Conservation (phyloP, 768 basidiomycete genomes). For the Tylopilus subfusipes region DNA sequence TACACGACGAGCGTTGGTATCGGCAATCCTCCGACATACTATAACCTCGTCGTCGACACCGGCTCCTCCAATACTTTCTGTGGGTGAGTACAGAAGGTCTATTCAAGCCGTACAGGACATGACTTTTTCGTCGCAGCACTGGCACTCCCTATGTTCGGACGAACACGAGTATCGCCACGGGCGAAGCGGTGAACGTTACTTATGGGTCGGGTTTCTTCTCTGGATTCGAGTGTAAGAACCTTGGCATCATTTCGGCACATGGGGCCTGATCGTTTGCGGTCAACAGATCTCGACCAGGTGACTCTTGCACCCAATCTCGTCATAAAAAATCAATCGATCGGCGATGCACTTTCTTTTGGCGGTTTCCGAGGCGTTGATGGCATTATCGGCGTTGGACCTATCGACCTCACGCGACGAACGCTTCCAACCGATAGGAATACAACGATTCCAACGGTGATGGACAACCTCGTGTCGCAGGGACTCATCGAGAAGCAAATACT, state of each 20-base stretch:
- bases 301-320: slow-evolving; percentile 21
- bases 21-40: too few species aligned
- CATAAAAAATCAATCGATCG: slow-evolving; percentile 28
- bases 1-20: too few species aligned
- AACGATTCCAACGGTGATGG: slow-evolving; percentile 21
- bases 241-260: not conserved
- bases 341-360: slow-evolving; percentile 9
- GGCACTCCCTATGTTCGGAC: too few species aligned
- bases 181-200: too few species aligned
- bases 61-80: too few species aligned
- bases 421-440: not conserved
- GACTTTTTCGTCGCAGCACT: too few species aligned
- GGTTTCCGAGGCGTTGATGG: slow-evolving; percentile 22
- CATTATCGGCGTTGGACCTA: slow-evolving; percentile 26
- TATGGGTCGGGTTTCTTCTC: too few species aligned
- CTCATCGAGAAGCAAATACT: slow-evolving; percentile 12
- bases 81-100: too few species aligned
- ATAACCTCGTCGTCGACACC: too few species aligned
- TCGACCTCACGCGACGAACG: slow-evolving; percentile 9
- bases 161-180: too few species aligned
- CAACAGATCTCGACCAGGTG: slow-evolving; percentile 23
- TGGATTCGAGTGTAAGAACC: slow-evolving; percentile 23
- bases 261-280: not conserved
- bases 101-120: too few species aligned
- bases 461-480: slow-evolving; percentile 20